Evolutionary conservation across 2,329 filamentous ascomycete species (phyloP).

Genomic region (Chaetomium globosum): DNA sequence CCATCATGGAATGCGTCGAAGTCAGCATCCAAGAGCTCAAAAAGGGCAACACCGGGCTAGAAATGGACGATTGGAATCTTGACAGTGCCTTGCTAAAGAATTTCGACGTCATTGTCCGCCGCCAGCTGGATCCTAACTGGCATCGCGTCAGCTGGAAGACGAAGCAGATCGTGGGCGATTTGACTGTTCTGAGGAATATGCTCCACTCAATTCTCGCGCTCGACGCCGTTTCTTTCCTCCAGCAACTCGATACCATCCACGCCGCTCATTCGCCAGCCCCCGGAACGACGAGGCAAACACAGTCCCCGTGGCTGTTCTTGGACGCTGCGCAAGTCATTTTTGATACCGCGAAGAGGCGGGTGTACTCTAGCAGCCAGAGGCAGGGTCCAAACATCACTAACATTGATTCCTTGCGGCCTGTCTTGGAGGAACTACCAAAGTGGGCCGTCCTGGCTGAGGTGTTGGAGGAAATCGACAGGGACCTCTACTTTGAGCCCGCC

Average conservation of each 20-base stretch:
- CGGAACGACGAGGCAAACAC: conserved; percentile 82
- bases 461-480: conserved; percentile 88
- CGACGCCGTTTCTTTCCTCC: conserved; percentile 87
- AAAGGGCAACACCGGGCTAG: conserved; percentile 83
- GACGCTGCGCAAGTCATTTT: conserved; percentile 95
- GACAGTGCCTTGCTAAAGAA: conserved; percentile 91
- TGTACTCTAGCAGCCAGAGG: conserved; percentile 73
- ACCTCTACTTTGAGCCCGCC: conserved; percentile 79
- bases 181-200: conserved; percentile 80
- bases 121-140: conserved; percentile 95
- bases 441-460: conserved; percentile 89
- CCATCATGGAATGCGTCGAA: conserved; percentile 94
- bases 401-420: conserved; percentile 69
- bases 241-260: conserved; percentile 91
- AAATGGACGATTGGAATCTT: conserved; percentile 96
- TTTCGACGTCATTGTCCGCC: conserved; percentile 84
- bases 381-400: conserved; percentile 51
- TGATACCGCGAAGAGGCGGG: conserved; percentile 81
- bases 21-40: conserved; percentile 91
- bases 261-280: conserved; percentile 87
- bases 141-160: conserved; percentile 95
- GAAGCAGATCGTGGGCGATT: conserved; percentile 87
- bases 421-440: conserved; percentile 93
- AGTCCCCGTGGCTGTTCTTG: conserved; percentile 94
- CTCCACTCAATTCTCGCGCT: conserved; percentile 81